phyloP scores from a whole-genome alignment of 1,284 basidiomycete species.

The Sporisorium scitamineum region DNA sequence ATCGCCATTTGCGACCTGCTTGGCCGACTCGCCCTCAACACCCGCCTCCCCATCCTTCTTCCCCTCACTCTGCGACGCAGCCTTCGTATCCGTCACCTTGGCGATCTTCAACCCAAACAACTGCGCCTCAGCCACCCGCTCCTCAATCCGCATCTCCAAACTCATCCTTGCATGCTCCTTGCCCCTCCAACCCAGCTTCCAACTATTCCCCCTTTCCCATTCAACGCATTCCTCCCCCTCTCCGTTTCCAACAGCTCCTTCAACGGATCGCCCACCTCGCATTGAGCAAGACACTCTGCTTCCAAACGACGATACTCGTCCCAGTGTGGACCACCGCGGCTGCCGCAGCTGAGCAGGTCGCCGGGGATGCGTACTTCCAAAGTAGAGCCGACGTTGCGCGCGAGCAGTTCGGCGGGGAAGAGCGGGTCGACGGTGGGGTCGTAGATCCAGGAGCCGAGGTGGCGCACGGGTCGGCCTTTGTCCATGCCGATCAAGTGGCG shows the following conservation, averaged over 20 bases:
- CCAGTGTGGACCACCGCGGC: constrained; percentile 32
- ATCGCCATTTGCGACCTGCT: not conserved
- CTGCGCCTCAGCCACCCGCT: constrained; percentile 38
- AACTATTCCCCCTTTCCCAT: constrained; percentile 39
- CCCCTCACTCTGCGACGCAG: not conserved
- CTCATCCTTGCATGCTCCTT: constrained; percentile 62
- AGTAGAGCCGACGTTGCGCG: constrained; percentile 64
- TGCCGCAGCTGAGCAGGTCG: constrained; percentile 40
- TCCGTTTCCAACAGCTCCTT: constrained; percentile 39
- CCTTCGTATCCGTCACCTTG: not conserved
- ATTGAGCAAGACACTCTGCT: constrained; percentile 20
- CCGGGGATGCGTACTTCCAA: constrained; percentile 67
- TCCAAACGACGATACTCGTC: constrained; percentile 32
- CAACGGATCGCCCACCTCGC: constrained; percentile 36
- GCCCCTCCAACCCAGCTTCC: constrained; percentile 66
- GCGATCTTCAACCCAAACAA: constrained; percentile 31
- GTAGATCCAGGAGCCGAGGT: constrained; percentile 65
- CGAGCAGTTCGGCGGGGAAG: constrained; percentile 64
- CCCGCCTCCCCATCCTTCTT: not conserved
- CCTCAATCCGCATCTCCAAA: constrained; percentile 51
- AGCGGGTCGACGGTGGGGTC: constrained; percentile 58
- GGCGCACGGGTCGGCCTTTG: constrained; percentile 61
- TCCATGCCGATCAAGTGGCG: constrained; percentile 59
- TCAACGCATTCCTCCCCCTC: constrained; percentile 16
- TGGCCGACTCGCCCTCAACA: not conserved